Evolutionary conservation across 176 grass and related monocot genomes (phyloP), one percentile per base, ranked within the genome.

Genomic region (Bothriochloa decipiens): DNA sequence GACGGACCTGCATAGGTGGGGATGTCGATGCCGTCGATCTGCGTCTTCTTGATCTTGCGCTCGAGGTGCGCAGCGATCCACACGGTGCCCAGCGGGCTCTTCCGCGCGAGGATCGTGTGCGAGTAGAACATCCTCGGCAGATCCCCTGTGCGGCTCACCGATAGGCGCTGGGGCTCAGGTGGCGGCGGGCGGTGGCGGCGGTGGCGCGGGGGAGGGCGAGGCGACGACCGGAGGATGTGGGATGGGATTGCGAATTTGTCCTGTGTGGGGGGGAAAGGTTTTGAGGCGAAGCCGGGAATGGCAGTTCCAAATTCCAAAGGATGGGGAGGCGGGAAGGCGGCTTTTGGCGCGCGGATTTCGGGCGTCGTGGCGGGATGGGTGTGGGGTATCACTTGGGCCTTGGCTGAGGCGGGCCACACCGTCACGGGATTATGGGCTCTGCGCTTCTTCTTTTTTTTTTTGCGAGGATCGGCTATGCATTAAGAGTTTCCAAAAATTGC

Each of bases 31-130:
- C 75, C 88, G 33, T 98, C 93, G 80, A 98, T 83, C 81, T 95
- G 96, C 70, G 81, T 74, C 78, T 93, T 93, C 87, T 98, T 98
- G 47, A 95, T 90, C 90, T 87, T 95, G 81, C 91, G 80, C 91
- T 98, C 89, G 22, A 98, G 86, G 83, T 98, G 96, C 32, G 96
- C 96, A 45, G 96, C 96, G 74, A 98, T 92, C 96, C 96, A 98
- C 47, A 98, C 91, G 46, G 91, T 95, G 52, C 96, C 96, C 23
- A 95, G 72, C 23, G 93, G 96, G 76, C 83, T 90, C 77, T 98
- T 98, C 87, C 83, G 79, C 35, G 91, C 93, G n/a, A 98, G 89
- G 73, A 98, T 85, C 20, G 89, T 90, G 72, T 93, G 96, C 15
- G 93, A 98, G 84, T 95, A 95, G 89, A 98, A 98, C 96, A 98